These are phyloP conservation scores for Verbena officinalis DNA, from an alignment of 257 asterid genomes.

Conservation along the genomic window DNA sequence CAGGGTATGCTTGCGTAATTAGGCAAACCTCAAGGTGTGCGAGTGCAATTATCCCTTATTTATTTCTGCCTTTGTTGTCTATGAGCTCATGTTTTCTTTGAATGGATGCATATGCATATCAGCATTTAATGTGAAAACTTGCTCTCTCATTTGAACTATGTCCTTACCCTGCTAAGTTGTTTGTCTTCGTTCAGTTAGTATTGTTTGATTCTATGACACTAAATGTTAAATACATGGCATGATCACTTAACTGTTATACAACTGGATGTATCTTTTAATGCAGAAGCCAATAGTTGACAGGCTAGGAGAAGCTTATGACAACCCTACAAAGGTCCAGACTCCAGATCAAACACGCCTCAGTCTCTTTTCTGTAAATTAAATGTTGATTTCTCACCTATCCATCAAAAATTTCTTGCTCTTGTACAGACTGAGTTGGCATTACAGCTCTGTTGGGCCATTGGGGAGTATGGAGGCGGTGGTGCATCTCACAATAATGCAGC, in stretches of 20 bases:
- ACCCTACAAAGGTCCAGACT: constrained; percentile 63
- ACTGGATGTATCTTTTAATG: constrained; percentile 23
- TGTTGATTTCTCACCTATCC: constrained; percentile 13
- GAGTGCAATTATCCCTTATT: too few relatives aligned
- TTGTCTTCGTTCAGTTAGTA: neutral
- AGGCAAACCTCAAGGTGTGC: too few relatives aligned
- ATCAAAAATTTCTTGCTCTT: constrained; percentile 26
- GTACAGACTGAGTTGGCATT: constrained; percentile 84
- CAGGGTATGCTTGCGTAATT: too few relatives aligned
- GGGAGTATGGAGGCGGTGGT: constrained; percentile 98
- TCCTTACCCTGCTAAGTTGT: constrained; percentile 8
- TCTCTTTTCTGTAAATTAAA: constrained; percentile 14
- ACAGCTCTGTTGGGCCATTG: constrained; percentile 97
- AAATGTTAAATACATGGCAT: constrained; percentile 1
- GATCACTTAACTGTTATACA: constrained; percentile 16
- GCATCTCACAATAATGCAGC: constrained; percentile 84
- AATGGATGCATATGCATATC: neutral
- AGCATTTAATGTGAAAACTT: constrained; percentile 10
- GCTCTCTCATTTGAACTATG: constrained; percentile 2
- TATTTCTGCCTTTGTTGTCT: neutral
- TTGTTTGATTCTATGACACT: constrained; percentile 15
- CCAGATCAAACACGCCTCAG: neutral
- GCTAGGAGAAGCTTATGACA: constrained; percentile 88
- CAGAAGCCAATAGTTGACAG: constrained; percentile 91
- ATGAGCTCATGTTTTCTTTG: neutral